A percentile compares a stretch with the other conserved stretches of the same genome.
Evolutionary conservation across 2,329 filamentous ascomycete genomes (phyloP).

Genomic region (Fusarium sp.): DNA sequence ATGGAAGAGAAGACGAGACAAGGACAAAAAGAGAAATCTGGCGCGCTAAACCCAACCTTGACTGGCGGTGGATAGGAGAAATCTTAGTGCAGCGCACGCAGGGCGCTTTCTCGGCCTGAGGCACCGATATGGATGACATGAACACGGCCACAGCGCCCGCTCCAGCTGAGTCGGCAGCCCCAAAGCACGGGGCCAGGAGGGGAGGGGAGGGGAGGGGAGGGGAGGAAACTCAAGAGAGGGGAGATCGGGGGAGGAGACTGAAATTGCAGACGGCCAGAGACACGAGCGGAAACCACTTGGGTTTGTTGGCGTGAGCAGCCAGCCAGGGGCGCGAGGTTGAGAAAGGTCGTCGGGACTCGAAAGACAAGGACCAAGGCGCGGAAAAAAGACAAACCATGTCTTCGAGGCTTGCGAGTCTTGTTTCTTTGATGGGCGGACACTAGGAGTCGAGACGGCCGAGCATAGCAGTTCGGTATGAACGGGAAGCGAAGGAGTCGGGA

Average conservation of each 20-base stretch:
- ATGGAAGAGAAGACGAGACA: conserved; percentile 46
- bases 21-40: conserved; percentile 46
- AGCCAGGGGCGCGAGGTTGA: conserved; percentile 35
- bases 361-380: conserved; percentile 18
- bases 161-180: too few relatives aligned
- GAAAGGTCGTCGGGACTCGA: conserved; percentile 34
- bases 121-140: conserved; percentile 40
- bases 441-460: conserved; percentile 39
- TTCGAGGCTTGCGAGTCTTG: conserved; percentile 38
- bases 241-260: conserved; percentile 38
- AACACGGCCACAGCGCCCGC: conserved; percentile 31
- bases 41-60: conserved; percentile 56
- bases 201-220: conserved; percentile 13
- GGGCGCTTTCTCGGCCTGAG: conserved; percentile 46
- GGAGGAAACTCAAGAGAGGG: conserved; percentile 23
- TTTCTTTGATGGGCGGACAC: conserved; percentile 39
- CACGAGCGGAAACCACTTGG: conserved; percentile 36
- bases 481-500: conserved; percentile 48
- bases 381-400: conserved; percentile 25
- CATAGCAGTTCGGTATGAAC: conserved; percentile 43
- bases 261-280: conserved; percentile 50
- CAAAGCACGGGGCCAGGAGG: conserved; percentile 36
- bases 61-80: conserved; percentile 55
- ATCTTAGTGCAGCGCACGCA: conserved; percentile 52
- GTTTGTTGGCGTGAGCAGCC: conserved; percentile 37